Percentiles rank a stretch among this genome's conserved stretches.
Evolutionary conservation across 2,329 filamentous ascomycete genomes (phyloP).

Genomic region (Cytospora leucostoma): DNA sequence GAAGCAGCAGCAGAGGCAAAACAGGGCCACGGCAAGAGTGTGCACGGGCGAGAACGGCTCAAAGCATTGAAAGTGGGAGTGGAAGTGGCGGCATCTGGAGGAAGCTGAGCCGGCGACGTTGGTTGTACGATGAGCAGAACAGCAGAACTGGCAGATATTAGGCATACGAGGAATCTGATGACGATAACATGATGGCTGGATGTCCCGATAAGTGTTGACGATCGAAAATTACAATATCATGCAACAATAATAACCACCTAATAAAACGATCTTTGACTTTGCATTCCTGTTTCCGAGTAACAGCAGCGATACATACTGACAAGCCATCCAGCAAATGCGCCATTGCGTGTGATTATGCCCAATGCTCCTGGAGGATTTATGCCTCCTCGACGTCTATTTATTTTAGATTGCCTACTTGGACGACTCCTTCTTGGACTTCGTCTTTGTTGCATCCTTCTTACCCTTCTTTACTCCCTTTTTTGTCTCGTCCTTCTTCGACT

Average conservation of each 20-base stretch:
- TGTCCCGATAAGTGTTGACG: background rate
- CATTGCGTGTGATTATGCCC: conserved; percentile 11
- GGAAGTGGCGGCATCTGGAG: background rate
- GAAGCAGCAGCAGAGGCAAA: background rate
- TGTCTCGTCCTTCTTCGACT: conserved; percentile 21
- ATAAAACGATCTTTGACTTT: conserved; percentile 9
- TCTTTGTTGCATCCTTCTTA: conserved; percentile 7
- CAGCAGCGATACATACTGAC: background rate
- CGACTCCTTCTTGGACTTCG: conserved; percentile 21
- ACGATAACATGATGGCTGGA: conserved; percentile 5
- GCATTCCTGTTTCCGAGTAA: background rate
- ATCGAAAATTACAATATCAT: conserved; percentile 1
- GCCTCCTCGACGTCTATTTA: conserved; percentile 27
- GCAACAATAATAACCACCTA: background rate
- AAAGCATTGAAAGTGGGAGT: background rate
- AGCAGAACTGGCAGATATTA: conserved; percentile 15
- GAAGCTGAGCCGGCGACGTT: background rate
- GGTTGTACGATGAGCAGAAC: conserved; percentile 20
- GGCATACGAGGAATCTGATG: conserved; percentile 8
- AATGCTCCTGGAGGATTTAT: conserved; percentile 24
- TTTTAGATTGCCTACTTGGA: conserved; percentile 16
- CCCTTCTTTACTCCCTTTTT: background rate
- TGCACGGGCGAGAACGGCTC: background rate
- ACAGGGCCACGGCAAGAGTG: background rate
- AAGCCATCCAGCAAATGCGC: background rate